A percentile compares a stretch with the other conserved stretches of the same genome.
These are phyloP conservation scores for Lagenaria siceraria DNA, from an alignment of 306 rosid species.

Conservation along the genomic window DNA sequence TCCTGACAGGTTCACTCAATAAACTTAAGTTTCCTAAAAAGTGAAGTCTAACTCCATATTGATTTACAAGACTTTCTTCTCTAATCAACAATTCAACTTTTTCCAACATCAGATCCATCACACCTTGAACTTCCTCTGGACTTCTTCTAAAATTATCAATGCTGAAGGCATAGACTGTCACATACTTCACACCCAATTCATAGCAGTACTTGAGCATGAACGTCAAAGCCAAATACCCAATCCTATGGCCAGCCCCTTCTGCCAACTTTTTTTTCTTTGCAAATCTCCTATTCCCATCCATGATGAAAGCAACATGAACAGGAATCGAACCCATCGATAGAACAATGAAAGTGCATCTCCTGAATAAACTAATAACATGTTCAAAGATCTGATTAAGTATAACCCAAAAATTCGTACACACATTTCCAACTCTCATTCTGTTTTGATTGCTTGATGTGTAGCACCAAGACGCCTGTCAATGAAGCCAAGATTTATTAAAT, in stretches of 20 bases:
- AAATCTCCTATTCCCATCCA: constrained; percentile 86
- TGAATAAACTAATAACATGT: constrained; percentile 18
- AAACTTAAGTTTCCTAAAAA: constrained; percentile 26
- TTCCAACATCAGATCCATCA: constrained; percentile 33
- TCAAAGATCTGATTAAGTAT: neutral
- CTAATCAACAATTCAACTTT: constrained; percentile 20
- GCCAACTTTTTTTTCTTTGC: constrained; percentile 38
- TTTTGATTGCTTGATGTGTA: neutral
- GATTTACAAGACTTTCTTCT: constrained; percentile 20
- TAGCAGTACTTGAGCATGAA: constrained; percentile 46
- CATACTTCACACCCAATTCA: constrained; percentile 62
- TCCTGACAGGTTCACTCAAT: constrained; percentile 24
- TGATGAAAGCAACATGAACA: constrained; percentile 67
- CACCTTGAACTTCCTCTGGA: constrained; percentile 25
- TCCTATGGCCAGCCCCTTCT: constrained; percentile 49
- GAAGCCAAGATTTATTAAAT: neutral
- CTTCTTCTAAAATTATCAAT: constrained; percentile 47
- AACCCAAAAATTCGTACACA: neutral
- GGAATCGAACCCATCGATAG: constrained; percentile 62
- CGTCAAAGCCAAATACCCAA: constrained; percentile 46
- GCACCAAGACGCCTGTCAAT: neutral
- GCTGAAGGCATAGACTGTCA: constrained; percentile 75
- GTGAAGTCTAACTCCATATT: constrained; percentile 20
- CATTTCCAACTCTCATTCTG: neutral
- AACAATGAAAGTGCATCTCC: constrained; percentile 39